These are phyloP conservation scores for Suillus cothurnatus DNA, from an alignment of 768 basidiomycete species.

Conservation along the genomic window DNA sequence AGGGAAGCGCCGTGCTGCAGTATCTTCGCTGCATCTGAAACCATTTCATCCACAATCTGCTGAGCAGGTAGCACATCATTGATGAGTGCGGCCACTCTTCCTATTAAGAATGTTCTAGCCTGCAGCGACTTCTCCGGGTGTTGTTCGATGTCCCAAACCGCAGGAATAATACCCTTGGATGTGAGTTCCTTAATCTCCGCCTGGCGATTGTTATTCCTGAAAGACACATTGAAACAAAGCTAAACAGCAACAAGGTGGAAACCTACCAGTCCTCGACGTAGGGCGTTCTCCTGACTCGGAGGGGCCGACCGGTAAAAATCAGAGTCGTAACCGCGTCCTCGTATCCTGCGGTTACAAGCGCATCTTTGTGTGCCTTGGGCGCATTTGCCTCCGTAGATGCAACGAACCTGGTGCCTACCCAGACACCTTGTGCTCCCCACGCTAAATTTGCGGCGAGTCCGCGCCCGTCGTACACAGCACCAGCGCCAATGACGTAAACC, in stretches of 20 bases:
- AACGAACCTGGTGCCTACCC: constrained; percentile 90
- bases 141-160: constrained; percentile 67
- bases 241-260: not conserved
- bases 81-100: constrained; percentile 74
- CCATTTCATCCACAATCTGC: constrained; percentile 82
- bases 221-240: not conserved
- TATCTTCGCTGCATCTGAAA: constrained; percentile 54
- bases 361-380: constrained; percentile 83
- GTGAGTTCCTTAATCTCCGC: constrained; percentile 84
- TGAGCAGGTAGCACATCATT: constrained; percentile 81
- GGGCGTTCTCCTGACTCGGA: constrained; percentile 82
- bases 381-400: constrained; percentile 80
- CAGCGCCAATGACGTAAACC: constrained; percentile 88
- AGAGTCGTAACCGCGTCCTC: constrained; percentile 85
- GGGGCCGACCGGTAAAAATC: constrained; percentile 88
- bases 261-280: constrained; percentile 84
- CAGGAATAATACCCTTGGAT: constrained; percentile 80
- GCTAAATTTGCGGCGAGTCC: constrained; percentile 84
- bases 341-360: constrained; percentile 65
- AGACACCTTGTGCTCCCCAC: constrained; percentile 90
- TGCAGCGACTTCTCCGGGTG: constrained; percentile 79
- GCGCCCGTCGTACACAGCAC: constrained; percentile 89
- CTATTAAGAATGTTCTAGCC: constrained; percentile 79
- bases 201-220: constrained; percentile 75
- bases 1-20: constrained; percentile 43